Evolutionary conservation across 768 basidiomycete genomes (phyloP), one percentile per base, ranked within the genome.

Genomic region (Russula compacta): DNA sequence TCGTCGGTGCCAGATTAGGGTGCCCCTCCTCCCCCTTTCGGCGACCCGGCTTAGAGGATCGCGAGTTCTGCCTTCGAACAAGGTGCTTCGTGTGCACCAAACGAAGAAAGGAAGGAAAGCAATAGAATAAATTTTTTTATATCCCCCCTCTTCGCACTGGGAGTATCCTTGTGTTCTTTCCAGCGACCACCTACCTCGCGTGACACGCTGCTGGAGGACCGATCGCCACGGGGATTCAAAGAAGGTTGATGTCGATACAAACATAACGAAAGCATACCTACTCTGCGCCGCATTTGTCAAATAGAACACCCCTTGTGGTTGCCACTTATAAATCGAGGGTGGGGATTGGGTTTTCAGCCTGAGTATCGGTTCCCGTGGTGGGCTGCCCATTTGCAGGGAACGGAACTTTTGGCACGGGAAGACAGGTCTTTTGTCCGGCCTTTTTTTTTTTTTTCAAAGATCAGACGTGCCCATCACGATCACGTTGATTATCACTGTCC

Each of bases 271-370:
- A 54, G 21, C 35, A 49, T 54, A 43, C 33, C 35, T 50, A 40
- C 14, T 12, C 21, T 38, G 39, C 51, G 24, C 52, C 46, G 19
- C 53, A 56, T 43, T 29, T 50, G 53, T 60, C 36, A 43, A 56
- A 44, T 54, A 53, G 50, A 47, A 53, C 21, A 17, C 21, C 42
- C 17, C 40, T 19, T 8, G 29, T 14, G 32, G 39, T 53, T 50
- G 24, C 32, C 48, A 50, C 59, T 55, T 49, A 55, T 40, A 36
- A 50, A 55, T 55, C 39, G 10, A 60, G 47, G 40, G 36, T 42
- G 36, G 51, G 21, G 36, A 21, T 15, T 36, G 19, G n/a, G 10
- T 3, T 35, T 35, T 19, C 8, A 8, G 6, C 50, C 32, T 36
- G 36, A 39, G n/a, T 33, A 32, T n/a, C 36, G 2, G 5, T 35